Evolutionary conservation across 352 stramenopile genomes (phyloP), one percentile per base, ranked within the genome.

Genomic region (Phytophthora gonapodyides): DNA sequence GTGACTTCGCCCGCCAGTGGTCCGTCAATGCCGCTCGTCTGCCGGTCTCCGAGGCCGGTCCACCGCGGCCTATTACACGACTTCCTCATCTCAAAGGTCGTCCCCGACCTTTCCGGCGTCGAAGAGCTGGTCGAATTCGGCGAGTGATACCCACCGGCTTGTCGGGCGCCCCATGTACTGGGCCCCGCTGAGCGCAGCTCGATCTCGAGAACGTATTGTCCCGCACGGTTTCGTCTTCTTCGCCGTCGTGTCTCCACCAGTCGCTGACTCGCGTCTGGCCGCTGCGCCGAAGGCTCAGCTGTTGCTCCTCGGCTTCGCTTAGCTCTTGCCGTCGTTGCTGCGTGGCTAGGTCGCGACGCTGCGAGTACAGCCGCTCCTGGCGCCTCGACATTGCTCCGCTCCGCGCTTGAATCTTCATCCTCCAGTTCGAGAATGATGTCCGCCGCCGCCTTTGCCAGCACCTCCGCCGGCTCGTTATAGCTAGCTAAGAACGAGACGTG

Each of bases 401-500:
- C 2, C 31, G 17, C 16, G 4, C 41, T 24, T 46, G 41, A 24
- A 31, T 33, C 41, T 46, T 55, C 33, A 44, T 55, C 3, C 7
- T 35, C 34, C 13, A 55, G 19, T 13, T 55, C 16, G 5, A 3
- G 17, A 19, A 15, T 17, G 1, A 44, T 4, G 19, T 44, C 35
- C 1, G 15, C 19, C 6, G 47, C 47, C 17, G 35, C 35, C 21
- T 36, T 11, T 10, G 11, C 4, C 17, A 55, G 5, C 19, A 44
- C 4, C 5, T 17, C 5, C 7, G 17, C 13, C 8, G 35, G 35
- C 3, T 45, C 30, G 11, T 55, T 4, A 21, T 45, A 55, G 17
- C 35, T 55, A 17, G 35, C 34, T 4, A 55, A 15, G 19, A 44
- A 55, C 19, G 47, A 55, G 10, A 37, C 34, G 34, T 55, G 47